Percentiles rank a stretch among this genome's conserved stretches.
phyloP scores from a whole-genome alignment of 257 asterid species.

The Linderniella brevidens region DNA sequence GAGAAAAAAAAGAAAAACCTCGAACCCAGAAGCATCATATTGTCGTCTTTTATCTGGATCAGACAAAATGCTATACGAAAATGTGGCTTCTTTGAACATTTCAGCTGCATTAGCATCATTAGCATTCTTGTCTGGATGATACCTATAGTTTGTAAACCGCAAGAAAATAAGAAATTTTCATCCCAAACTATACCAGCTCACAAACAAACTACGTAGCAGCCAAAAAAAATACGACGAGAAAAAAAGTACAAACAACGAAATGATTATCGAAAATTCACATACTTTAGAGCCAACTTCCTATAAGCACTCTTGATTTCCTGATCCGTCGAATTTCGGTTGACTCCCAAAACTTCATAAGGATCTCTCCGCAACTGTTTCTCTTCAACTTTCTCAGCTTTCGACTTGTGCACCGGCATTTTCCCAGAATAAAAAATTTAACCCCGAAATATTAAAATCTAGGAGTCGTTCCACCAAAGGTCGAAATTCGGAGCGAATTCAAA shows the following conservation, averaged over 20 bases:
- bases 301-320: slow-evolving; percentile 92
- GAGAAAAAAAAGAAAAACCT: slow-evolving; percentile 19
- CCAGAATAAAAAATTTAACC: neutral
- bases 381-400: slow-evolving; percentile 56
- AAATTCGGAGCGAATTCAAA: no score
- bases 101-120: slow-evolving; percentile 75
- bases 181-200: neutral
- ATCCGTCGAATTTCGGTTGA: slow-evolving; percentile 62
- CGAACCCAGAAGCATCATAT: slow-evolving; percentile 81
- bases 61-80: slow-evolving; percentile 83
- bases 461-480: no score
- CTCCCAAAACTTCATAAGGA: slow-evolving; percentile 94
- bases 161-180: slow-evolving; percentile 10
- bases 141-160: slow-evolving; percentile 27
- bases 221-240: neutral
- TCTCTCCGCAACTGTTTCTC: slow-evolving; percentile 66
- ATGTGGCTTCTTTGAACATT: slow-evolving; percentile 84
- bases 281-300: slow-evolving; percentile 83
- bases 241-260: slow-evolving; percentile 1
- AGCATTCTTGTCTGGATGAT: slow-evolving; percentile 97
- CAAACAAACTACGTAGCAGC: neutral
- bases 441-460: no score
- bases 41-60: slow-evolving; percentile 87
- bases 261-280: slow-evolving; percentile 14
- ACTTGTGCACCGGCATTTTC: slow-evolving; percentile 60